Conservation (phyloP, 2,329 filamentous ascomycete species). For the Sarocladiaceae sp. region DNA sequence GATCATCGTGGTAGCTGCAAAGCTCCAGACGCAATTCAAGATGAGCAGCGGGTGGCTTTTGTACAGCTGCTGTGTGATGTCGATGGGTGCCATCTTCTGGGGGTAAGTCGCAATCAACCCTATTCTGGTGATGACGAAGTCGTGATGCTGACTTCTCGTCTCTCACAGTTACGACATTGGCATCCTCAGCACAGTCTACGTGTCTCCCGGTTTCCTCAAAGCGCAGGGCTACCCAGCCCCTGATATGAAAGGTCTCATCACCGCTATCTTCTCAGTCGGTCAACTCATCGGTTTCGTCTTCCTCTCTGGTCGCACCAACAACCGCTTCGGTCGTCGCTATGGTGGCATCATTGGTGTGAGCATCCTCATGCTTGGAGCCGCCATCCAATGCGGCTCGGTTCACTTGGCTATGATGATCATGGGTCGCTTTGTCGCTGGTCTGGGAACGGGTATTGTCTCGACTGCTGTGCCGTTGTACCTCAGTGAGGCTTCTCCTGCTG, state of each 20-base stretch:
- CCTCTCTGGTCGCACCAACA: conserved; percentile 14
- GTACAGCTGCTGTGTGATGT: conserved; percentile 14
- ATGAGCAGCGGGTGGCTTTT: conserved; percentile 14
- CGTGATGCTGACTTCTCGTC: neutral
- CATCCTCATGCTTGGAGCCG: conserved; percentile 15
- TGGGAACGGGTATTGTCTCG: conserved; percentile 16
- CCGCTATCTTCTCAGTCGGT: conserved; percentile 18
- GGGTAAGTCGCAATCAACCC: conserved; percentile 10
- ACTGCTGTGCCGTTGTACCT: conserved; percentile 17
- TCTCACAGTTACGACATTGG: conserved; percentile 17
- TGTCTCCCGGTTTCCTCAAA: conserved; percentile 17
- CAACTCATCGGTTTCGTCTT: conserved; percentile 17
- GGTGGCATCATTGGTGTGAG: conserved; percentile 15
- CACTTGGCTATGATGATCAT: conserved; percentile 16
- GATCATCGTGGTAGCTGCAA: neutral
- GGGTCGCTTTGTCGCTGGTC: conserved; percentile 16
- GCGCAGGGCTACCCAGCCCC: conserved; percentile 16
- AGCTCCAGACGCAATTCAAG: conserved; percentile 3
- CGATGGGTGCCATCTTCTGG: conserved; percentile 17
- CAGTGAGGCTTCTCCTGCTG: conserved; percentile 15
- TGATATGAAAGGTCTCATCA: conserved; percentile 15
- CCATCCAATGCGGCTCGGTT: conserved; percentile 14
- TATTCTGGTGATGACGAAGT: neutral
- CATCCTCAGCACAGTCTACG: conserved; percentile 21
- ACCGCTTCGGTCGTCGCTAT: conserved; percentile 17